phyloP scores from a whole-genome alignment of 768 basidiomycete genomes.

The Pleurotus djamor region DNA sequence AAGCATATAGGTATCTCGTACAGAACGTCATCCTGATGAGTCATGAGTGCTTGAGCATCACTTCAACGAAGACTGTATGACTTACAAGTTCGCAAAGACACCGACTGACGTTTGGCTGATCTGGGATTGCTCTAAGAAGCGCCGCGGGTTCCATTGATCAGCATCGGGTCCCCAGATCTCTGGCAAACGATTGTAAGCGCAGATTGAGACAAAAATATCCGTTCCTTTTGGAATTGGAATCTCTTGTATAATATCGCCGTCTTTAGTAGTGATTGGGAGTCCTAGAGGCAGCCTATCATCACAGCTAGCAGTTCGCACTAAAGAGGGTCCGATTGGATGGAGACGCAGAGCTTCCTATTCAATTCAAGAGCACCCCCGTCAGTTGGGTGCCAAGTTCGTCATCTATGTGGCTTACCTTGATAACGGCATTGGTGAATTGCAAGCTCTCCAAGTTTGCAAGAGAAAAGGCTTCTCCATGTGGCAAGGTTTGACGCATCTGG shows the following conservation, averaged over 20 bases:
- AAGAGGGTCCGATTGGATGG: slow-evolving; percentile 19
- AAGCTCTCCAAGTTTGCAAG: slow-evolving; percentile 46
- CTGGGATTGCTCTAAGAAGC: slow-evolving; percentile 29
- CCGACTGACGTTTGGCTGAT: slow-evolving; percentile 26
- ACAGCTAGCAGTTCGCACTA: slow-evolving; percentile 7
- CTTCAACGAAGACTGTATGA: no score
- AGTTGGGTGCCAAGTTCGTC: background rate
- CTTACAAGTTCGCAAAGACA: slow-evolving; percentile 31
- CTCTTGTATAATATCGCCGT: slow-evolving; percentile 30
- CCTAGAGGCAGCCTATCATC: slow-evolving; percentile 37
- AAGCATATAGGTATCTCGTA: no score
- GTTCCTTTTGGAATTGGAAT: slow-evolving; percentile 39
- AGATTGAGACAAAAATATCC: slow-evolving; percentile 33
- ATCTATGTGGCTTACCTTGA: slow-evolving; percentile 31
- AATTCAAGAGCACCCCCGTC: no score
- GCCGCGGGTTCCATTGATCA: slow-evolving; percentile 33
- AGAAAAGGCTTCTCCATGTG: slow-evolving; percentile 42
- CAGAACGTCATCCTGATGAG: no score
- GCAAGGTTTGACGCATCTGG: background rate
- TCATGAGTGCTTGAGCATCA: no score
- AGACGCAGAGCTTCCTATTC: slow-evolving; percentile 28
- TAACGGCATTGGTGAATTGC: slow-evolving; percentile 43
- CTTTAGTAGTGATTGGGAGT: slow-evolving; percentile 32
- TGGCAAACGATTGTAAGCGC: slow-evolving; percentile 5
- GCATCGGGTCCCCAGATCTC: slow-evolving; percentile 41